Evolutionary conservation across 257 asterid genomes (phyloP).

Genomic region (Gentiana straminea): DNA sequence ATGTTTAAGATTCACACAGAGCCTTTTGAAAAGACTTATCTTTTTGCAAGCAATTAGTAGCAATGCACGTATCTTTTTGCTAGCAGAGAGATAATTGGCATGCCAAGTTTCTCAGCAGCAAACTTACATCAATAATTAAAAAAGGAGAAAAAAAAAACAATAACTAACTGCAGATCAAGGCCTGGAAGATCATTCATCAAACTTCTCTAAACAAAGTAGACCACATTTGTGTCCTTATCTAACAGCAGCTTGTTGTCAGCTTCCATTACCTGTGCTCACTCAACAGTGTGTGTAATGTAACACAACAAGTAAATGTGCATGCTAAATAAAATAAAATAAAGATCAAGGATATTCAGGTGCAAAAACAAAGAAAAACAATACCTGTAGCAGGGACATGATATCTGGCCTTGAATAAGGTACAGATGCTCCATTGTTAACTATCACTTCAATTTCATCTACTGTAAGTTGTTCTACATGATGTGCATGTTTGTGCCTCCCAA

Average conservation of each 20-base stretch:
- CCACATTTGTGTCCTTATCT: slow-evolving; percentile 17
- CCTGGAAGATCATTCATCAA: not conserved
- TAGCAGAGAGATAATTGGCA: no score
- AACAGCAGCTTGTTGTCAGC: slow-evolving; percentile 17
- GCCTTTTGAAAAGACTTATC: no score
- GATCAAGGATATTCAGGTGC: not conserved
- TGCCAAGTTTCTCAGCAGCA: no score
- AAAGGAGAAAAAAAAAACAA: not conserved
- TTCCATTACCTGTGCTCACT: slow-evolving; percentile 18
- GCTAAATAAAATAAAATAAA: not conserved
- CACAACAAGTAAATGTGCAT: no score
- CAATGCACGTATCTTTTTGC: no score
- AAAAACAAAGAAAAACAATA: slow-evolving; percentile 10
- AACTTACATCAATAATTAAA: no score
- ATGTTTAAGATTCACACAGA: no score
- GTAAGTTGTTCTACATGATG: slow-evolving; percentile 68
- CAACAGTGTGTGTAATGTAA: not conserved
- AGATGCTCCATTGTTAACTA: slow-evolving; percentile 51
- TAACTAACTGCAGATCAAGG: no score
- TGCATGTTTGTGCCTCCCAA: slow-evolving; percentile 61
- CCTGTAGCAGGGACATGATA: slow-evolving; percentile 63
- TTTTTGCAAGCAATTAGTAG: no score
- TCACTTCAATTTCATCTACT: slow-evolving; percentile 58
- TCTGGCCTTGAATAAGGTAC: slow-evolving; percentile 53
- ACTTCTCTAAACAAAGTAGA: slow-evolving; percentile 19